These are phyloP conservation scores for Ligustrum vulgare DNA, from an alignment of 257 asterid species.

Conservation along the genomic window DNA sequence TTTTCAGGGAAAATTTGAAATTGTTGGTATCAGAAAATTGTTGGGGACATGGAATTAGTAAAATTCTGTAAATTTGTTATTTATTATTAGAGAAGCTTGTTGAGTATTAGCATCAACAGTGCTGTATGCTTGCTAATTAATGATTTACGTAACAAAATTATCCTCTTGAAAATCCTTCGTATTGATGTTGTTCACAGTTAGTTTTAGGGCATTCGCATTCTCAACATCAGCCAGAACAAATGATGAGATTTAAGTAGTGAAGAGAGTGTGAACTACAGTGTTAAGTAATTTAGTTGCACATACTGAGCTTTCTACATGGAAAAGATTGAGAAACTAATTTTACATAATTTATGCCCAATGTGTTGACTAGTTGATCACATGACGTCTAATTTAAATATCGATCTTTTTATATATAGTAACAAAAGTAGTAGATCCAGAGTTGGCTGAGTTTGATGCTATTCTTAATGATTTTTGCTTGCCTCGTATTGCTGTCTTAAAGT, in stretches of 20 bases:
- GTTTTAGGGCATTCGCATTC: background rate
- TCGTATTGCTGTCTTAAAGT: background rate
- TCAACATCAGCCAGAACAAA: background rate
- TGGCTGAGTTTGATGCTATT: background rate
- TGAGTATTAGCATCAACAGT: background rate
- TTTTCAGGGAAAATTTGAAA: background rate
- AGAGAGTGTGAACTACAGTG: background rate
- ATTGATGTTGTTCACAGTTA: background rate
- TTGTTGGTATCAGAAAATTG: background rate
- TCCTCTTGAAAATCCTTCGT: too few relatives aligned
- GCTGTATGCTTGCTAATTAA: background rate
- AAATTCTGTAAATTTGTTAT: background rate
- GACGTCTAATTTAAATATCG: too few relatives aligned
- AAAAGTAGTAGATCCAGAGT: background rate
- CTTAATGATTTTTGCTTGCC: background rate
- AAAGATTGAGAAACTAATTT: background rate
- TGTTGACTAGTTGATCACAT: background rate
- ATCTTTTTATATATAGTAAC: background rate
- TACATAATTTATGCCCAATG: background rate
- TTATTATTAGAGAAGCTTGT: background rate
- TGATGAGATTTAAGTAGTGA: background rate
- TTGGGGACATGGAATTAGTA: background rate
- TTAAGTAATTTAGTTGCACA: background rate
- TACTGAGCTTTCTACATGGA: background rate
- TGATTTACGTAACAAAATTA: background rate